Percentiles rank a stretch among this genome's conserved stretches.
Evolutionary conservation across 805 yeast genomes (phyloP).

Genomic region (Metschnikowia lochheadii): DNA sequence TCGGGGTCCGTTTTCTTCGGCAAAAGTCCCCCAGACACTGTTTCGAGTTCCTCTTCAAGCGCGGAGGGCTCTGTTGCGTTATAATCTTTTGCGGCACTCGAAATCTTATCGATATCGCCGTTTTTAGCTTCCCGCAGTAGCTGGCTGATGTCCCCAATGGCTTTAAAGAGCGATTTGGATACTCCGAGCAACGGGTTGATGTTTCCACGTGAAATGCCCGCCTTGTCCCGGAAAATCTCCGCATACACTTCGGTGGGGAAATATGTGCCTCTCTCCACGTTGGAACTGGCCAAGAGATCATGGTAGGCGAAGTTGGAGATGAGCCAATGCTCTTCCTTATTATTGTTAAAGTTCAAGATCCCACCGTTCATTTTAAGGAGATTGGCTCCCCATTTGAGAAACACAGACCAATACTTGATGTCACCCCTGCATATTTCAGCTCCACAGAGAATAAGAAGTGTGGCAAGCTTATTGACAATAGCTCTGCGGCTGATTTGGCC

Average conservation of each 20-base stretch:
- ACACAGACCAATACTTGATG: slow-evolving; percentile 67
- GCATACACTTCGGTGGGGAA: slow-evolving; percentile 62
- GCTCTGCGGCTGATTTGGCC: slow-evolving; percentile 24
- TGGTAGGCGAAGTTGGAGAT: slow-evolving; percentile 78
- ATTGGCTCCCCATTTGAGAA: slow-evolving; percentile 62
- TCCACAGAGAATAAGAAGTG: slow-evolving; percentile 64
- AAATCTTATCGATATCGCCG: slow-evolving; percentile 4
- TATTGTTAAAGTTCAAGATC: slow-evolving; percentile 45
- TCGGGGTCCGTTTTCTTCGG: neutral
- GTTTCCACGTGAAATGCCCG: slow-evolving; percentile 35
- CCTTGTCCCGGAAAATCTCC: slow-evolving; percentile 38
- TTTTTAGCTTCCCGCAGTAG: slow-evolving; percentile 51
- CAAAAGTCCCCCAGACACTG: neutral
- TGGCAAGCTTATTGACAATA: slow-evolving; percentile 51
- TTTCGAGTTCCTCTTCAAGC: neutral
- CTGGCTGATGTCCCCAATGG: slow-evolving; percentile 65
- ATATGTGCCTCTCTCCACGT: slow-evolving; percentile 58
- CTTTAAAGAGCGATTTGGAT: slow-evolving; percentile 60
- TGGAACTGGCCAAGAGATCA: slow-evolving; percentile 64
- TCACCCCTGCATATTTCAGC: slow-evolving; percentile 84
- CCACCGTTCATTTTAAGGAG: slow-evolving; percentile 64
- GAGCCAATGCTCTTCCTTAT: slow-evolving; percentile 65
- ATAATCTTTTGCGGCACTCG: neutral
- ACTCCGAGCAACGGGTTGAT: slow-evolving; percentile 72
- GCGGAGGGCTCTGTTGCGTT: neutral